Evolutionary conservation across 208 protist genomes (phyloP), one percentile per base, ranked within the genome.

Genomic region (Histomonas meleagridis): DNA sequence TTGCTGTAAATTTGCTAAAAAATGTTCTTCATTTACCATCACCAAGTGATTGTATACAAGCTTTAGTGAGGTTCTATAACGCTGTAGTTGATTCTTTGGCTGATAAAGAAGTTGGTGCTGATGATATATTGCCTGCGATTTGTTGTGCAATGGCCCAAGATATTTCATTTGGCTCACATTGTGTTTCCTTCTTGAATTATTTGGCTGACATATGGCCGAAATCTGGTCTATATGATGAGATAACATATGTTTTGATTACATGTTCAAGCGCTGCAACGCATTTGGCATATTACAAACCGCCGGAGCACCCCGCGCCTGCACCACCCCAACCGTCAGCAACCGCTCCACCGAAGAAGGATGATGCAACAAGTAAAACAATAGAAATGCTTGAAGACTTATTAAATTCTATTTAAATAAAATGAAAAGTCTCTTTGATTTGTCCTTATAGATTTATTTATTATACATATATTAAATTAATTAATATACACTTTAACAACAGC

Each of bases 91-190:
- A 32, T 0, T 3, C 40, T 18, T 79, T 79, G 28, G 40, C 70
- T 49, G 70, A 40, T 28, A 49, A 18, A n/a, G 70, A 79, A 28
- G 40, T 79, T 46, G 70, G 40, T 28, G 70, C 70, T 0, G 70
- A 79, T 79, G 70, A 79, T 79, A 79, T 79, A 5, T 40, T 79
- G 46, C 70, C 70, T 51, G 70, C 70, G 14, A 79, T 79, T 28
- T 79, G 70, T 28, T 79, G 18, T 49, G 70, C 70, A 28, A 79
- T 79, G 70, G 49, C 40, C n/a, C n/a, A 26, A 48, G 70, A 79
- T 79, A 7, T 46, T 28, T 16, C 14, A 14, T 79, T 79, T 28
- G 32, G n/a, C 49, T 49, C 70, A 18, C 70, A 79, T 28, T 32
- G 46, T 51, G 70, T 79, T 79, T 79, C 70, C 0, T 79, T 79